Percentiles rank a stretch among this genome's conserved stretches.
Conservation (phyloP, 768 basidiomycete genomes). For the Lyophyllum atratum region DNA sequence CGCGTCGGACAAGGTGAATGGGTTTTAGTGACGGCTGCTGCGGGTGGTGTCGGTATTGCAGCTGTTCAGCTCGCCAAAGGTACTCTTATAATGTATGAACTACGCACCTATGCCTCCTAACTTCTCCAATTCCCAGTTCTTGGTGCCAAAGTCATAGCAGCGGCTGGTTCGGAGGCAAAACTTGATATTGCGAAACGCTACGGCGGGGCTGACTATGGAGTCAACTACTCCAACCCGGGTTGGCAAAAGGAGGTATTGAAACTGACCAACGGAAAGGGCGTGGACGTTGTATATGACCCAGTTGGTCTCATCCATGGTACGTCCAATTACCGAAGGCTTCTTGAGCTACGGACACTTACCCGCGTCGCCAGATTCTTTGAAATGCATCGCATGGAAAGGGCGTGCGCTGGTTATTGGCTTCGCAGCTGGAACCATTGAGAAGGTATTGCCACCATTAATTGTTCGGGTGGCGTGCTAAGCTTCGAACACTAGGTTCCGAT, state of each 20-base stretch:
- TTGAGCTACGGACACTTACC: not conserved
- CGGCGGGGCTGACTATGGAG: slow-evolving; percentile 81
- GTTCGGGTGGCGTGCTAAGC: slow-evolving; percentile 21
- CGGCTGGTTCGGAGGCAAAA: slow-evolving; percentile 79
- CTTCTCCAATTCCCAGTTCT: slow-evolving; percentile 50
- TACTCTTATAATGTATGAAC: slow-evolving; percentile 25
- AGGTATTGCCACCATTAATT: slow-evolving; percentile 41
- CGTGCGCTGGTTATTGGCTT: slow-evolving; percentile 94
- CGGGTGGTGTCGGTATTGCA: slow-evolving; percentile 91
- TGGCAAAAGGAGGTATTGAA: slow-evolving; percentile 93
- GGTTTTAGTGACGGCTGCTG: slow-evolving; percentile 93
- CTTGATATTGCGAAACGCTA: slow-evolving; percentile 72
- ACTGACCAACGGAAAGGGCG: slow-evolving; percentile 84
- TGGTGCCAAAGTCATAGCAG: slow-evolving; percentile 94
- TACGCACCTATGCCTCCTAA: not conserved
- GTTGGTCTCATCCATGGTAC: slow-evolving; percentile 75
- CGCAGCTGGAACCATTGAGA: slow-evolving; percentile 82
- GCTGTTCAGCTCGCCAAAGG: slow-evolving; percentile 95
- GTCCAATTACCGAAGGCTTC: slow-evolving; percentile 7
- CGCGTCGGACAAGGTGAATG: slow-evolving; percentile 66
- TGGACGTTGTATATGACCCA: slow-evolving; percentile 85
- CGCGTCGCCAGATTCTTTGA: slow-evolving; percentile 64
- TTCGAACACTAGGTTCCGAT: slow-evolving; percentile 66
- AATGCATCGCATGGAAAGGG: slow-evolving; percentile 95
- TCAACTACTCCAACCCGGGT: slow-evolving; percentile 75